Percentiles rank a stretch among this genome's conserved stretches.
Conservation (phyloP, 2,329 filamentous ascomycete genomes). For the Talaromyces sp. region DNA sequence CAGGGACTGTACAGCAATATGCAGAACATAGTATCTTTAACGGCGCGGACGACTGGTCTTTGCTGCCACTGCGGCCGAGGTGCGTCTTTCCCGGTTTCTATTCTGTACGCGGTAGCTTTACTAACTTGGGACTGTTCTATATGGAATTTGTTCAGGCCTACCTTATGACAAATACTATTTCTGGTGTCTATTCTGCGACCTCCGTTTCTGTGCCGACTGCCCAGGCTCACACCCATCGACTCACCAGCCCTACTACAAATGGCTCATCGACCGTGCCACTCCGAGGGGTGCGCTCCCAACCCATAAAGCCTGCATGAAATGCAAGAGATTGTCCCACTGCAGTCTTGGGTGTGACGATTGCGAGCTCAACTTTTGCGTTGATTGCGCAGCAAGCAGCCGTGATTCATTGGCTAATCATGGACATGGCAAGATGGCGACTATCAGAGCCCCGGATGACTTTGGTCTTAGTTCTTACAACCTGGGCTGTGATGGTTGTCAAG, state of each 20-base stretch:
- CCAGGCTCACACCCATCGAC: constrained; percentile 3
- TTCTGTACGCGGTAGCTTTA: not conserved
- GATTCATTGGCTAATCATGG: constrained; percentile 6
- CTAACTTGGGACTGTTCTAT: not conserved
- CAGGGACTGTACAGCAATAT: not conserved
- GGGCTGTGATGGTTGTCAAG: constrained; percentile 7
- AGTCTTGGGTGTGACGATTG: constrained; percentile 6
- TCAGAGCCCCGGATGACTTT: constrained; percentile 9
- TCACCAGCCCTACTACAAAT: constrained; percentile 12
- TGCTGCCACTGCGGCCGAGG: constrained; percentile 12
- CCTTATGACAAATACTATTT: constrained; percentile 10
- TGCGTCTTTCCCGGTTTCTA: not conserved
- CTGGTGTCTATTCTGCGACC: constrained; percentile 12
- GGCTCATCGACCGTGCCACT: constrained; percentile 7
- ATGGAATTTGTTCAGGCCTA: not conserved
- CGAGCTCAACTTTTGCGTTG: constrained; percentile 10
- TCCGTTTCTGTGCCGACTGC: constrained; percentile 9
- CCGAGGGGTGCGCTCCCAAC: constrained; percentile 6
- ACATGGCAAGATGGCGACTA: constrained; percentile 8
- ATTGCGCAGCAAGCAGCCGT: constrained; percentile 7
- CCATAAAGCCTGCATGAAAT: constrained; percentile 5
- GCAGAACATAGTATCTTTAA: not conserved
- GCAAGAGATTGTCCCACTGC: constrained; percentile 10
- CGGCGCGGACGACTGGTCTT: constrained; percentile 2
- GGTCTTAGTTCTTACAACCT: constrained; percentile 6